Percentiles rank a stretch among this genome's conserved stretches.
These are phyloP conservation scores for Pouteria campechiana DNA, from an alignment of 179 eudicot genomes.

Conservation along the genomic window DNA sequence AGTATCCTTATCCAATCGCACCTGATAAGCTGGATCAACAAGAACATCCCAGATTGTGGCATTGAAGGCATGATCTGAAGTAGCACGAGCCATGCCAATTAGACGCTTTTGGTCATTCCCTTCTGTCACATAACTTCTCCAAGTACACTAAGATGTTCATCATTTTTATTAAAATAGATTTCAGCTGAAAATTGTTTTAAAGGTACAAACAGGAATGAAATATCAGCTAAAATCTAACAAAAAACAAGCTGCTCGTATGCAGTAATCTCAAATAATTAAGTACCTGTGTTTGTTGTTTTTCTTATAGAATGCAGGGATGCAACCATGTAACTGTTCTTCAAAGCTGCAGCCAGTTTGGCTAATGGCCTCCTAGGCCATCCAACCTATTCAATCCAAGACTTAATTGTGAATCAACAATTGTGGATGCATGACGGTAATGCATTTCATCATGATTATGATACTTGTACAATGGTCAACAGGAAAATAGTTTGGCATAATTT, in stretches of 20 bases:
- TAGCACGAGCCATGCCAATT: slow-evolving; percentile 98
- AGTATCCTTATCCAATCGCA: slow-evolving; percentile 7
- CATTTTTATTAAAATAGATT: slow-evolving; percentile 22
- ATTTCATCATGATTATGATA: too few species aligned
- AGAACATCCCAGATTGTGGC: slow-evolving; percentile 99
- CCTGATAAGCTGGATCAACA: slow-evolving; percentile 97
- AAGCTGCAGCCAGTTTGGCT: slow-evolving; percentile 77
- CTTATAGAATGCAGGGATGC: slow-evolving; percentile 73
- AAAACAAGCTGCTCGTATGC: not conserved
- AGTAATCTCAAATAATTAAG: too few species aligned
- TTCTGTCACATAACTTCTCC: slow-evolving; percentile 78
- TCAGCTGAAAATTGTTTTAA: not conserved
- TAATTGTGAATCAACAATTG: too few species aligned
- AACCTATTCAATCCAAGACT: slow-evolving; percentile 37
- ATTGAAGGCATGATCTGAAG: slow-evolving; percentile 96
- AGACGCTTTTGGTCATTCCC: slow-evolving; percentile 54
- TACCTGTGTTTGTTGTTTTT: slow-evolving; percentile 64
- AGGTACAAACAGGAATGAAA: not conserved
- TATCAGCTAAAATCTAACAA: not conserved
- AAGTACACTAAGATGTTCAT: slow-evolving; percentile 51
- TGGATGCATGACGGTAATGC: too few species aligned
- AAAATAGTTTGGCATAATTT: too few species aligned
- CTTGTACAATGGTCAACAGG: too few species aligned
- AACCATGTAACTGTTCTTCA: slow-evolving; percentile 94
- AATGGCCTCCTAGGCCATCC: slow-evolving; percentile 98